Evolutionary conservation across 2,329 filamentous ascomycete genomes (phyloP).

Genomic region (Hypomyces rosellus): DNA sequence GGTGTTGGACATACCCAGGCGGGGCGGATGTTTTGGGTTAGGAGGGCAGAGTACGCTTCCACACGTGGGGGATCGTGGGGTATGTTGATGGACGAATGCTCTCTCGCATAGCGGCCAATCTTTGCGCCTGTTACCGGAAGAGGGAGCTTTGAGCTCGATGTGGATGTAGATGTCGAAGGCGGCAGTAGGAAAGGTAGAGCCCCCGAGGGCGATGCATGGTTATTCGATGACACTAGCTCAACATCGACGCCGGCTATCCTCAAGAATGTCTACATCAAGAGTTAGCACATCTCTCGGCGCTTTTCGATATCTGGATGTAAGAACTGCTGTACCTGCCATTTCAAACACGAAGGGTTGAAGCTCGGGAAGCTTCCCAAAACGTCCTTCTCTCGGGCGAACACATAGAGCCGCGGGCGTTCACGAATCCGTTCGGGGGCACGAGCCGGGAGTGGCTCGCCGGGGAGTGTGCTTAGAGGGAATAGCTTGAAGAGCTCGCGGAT

Average conservation of each 20-base stretch:
- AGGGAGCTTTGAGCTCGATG: slow-evolving; percentile 45
- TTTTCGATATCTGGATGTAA: neutral
- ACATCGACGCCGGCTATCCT: slow-evolving; percentile 68
- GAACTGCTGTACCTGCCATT: slow-evolving; percentile 70
- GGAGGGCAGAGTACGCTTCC: slow-evolving; percentile 71
- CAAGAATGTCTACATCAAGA: slow-evolving; percentile 62
- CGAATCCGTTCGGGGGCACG: slow-evolving; percentile 40
- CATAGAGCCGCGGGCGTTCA: slow-evolving; percentile 56
- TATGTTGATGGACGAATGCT: slow-evolving; percentile 30
- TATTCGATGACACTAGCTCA: slow-evolving; percentile 65
- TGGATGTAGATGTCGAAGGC: slow-evolving; percentile 5
- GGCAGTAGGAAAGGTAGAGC: slow-evolving; percentile 71
- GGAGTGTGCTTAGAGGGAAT: slow-evolving; percentile 74
- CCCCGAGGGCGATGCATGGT: slow-evolving; percentile 87
- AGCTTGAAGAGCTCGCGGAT: slow-evolving; percentile 77
- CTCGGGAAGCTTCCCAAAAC: slow-evolving; percentile 59
- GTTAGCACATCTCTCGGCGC: neutral
- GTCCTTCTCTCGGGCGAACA: slow-evolving; percentile 66
- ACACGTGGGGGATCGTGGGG: slow-evolving; percentile 49
- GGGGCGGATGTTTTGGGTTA: slow-evolving; percentile 52
- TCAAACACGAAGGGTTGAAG: slow-evolving; percentile 87
- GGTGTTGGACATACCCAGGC: slow-evolving; percentile 33
- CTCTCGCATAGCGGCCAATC: slow-evolving; percentile 62
- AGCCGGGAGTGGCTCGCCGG: slow-evolving; percentile 66
- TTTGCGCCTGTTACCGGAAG: slow-evolving; percentile 40